Evolutionary conservation across 176 grass and related monocot species (phyloP), one percentile per base, ranked within the genome.

Genomic region (Bromus sterilis): DNA sequence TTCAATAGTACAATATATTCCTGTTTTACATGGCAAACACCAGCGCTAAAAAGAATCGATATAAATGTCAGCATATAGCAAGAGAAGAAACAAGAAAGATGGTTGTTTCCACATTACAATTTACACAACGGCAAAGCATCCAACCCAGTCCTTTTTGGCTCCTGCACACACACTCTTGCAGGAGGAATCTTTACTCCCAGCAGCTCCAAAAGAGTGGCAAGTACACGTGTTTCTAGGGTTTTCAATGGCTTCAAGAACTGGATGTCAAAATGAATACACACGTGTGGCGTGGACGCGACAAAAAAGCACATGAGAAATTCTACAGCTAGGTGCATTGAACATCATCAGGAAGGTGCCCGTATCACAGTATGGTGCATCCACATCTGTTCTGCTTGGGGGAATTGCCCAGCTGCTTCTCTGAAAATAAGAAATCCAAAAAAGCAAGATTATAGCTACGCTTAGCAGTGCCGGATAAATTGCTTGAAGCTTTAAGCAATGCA

Each of bases 321-420:
- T 88, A 88, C 66, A 82, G 4, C 82, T 88, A 84, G 35, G 70
- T 6, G 55, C 55, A 84, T 77, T 83, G 60, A 48, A 71, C 86
- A 80, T 33, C 68, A 79, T 42, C 65, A 39, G 62, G 75, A 21
- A 37, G 63, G 32, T 21, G 13, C 31, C 31, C 26, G 41, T 71
- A 81, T 97, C 88, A 97, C 34, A 97, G 83, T 62, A 97, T 97
- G 31, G 68, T 89, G 78, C 93, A 97, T 71, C 76, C 80, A 78
- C 93, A 97, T 91, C 88, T 89, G 75, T 78, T 95, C 81, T 97
- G 83, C 80, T 84, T 82, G 32, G 49, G 71, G 20, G 80, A 78
- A 82, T 82, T 90, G 39, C 77, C 82, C 40, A 87, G 86, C 60
- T 85, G 80, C 87, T 93, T 93, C 80, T 89, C 93, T 97, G 88